Percentiles rank a stretch among this genome's conserved stretches.
Evolutionary conservation across 2,329 filamentous ascomycete genomes (phyloP).

Genomic region (Ascochyta rabiei): DNA sequence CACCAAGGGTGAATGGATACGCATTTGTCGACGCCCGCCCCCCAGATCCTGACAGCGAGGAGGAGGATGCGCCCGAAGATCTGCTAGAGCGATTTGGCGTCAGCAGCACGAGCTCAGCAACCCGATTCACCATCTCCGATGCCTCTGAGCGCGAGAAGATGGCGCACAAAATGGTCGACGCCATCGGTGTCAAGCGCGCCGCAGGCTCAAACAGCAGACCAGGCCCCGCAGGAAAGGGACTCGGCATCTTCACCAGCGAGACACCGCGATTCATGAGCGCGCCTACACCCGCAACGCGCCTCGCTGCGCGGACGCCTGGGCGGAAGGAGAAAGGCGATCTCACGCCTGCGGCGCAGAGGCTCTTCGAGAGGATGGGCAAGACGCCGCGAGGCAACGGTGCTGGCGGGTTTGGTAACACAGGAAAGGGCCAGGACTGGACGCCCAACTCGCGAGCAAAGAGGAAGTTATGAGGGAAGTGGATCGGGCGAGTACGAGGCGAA

Average conservation of each 20-base stretch:
- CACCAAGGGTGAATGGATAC: slow-evolving; percentile 90
- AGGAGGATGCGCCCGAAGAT: slow-evolving; percentile 46
- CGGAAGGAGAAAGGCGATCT: slow-evolving; percentile 61
- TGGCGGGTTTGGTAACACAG: slow-evolving; percentile 28
- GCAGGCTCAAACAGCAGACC: slow-evolving; percentile 1
- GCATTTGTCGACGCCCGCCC: slow-evolving; percentile 93
- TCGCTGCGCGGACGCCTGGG: slow-evolving; percentile 55
- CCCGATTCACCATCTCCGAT: slow-evolving; percentile 75
- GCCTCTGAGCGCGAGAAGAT: slow-evolving; percentile 78
- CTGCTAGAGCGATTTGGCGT: slow-evolving; percentile 55
- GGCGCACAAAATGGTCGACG: slow-evolving; percentile 70
- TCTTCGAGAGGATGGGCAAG: slow-evolving; percentile 47
- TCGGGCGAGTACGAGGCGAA: not conserved
- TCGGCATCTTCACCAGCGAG: slow-evolving; percentile 41
- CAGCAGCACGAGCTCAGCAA: slow-evolving; percentile 18
- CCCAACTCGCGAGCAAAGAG: slow-evolving; percentile 33
- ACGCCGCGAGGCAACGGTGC: slow-evolving; percentile 25
- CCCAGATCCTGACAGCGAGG: slow-evolving; percentile 64
- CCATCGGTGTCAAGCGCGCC: slow-evolving; percentile 26
- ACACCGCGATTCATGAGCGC: slow-evolving; percentile 72
- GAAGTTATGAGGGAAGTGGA: slow-evolving; percentile 11
- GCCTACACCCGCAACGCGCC: slow-evolving; percentile 73
- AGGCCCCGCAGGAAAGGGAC: slow-evolving; percentile 22
- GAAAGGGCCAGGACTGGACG: slow-evolving; percentile 35
- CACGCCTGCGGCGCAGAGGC: slow-evolving; percentile 73